Evolutionary conservation across 129 eudicot species (phyloP).

Genomic region (Pittosporum tobira): DNA sequence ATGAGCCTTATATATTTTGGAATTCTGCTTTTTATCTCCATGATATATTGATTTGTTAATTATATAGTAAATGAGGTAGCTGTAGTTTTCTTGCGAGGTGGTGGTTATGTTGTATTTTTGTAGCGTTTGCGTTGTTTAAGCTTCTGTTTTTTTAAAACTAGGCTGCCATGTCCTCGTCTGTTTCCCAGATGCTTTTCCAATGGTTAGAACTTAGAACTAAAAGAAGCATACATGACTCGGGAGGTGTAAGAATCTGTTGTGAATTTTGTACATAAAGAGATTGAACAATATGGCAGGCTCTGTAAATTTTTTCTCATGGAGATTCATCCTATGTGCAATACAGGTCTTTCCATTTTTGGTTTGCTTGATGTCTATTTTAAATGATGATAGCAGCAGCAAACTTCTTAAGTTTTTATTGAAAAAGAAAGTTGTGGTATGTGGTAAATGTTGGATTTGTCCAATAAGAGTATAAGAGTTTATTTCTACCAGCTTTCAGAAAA

Average conservation of each 20-base stretch:
- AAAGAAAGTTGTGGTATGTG: too few relatives aligned
- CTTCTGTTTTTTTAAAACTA: background rate
- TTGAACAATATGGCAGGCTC: too few relatives aligned
- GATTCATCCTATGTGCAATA: too few relatives aligned
- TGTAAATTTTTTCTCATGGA: too few relatives aligned
- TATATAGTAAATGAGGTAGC: constrained; percentile 27
- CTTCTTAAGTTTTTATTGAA: too few relatives aligned
- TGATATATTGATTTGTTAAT: constrained; percentile 42
- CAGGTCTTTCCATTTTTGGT: too few relatives aligned
- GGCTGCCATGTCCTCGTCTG: background rate
- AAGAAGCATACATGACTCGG: constrained; percentile 26
- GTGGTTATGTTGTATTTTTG: constrained; percentile 12
- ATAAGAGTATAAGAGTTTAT: too few relatives aligned
- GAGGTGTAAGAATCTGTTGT: constrained; percentile 35
- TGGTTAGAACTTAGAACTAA: constrained; percentile 16
- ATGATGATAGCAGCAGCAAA: too few relatives aligned
- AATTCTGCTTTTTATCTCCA: constrained; percentile 32
- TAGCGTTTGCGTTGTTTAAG: constrained; percentile 18
- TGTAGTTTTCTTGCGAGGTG: constrained; percentile 13
- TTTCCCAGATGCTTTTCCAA: constrained; percentile 27
- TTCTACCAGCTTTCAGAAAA: too few relatives aligned
- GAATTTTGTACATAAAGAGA: constrained; percentile 49
- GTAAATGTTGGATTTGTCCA: too few relatives aligned
- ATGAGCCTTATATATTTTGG: constrained; percentile 28
- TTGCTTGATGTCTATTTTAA: too few relatives aligned